phyloP scores from a whole-genome alignment of 1,284 basidiomycete species.

The Meripilus lineatus region DNA sequence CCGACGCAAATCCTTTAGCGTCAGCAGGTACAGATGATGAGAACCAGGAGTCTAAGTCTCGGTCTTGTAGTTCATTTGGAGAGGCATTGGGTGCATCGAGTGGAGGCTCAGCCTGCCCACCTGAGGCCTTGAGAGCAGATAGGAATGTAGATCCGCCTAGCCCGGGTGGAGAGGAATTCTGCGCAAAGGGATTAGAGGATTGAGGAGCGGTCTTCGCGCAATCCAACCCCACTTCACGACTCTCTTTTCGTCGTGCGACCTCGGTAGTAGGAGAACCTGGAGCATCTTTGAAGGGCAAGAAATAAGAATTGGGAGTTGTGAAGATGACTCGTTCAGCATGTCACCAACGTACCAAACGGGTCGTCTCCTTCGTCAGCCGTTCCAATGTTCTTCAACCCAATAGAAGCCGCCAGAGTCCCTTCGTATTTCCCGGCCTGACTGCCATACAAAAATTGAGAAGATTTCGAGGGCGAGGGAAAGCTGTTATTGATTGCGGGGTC shows the following conservation, averaged over 20 bases:
- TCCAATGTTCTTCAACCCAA: conserved; percentile 8
- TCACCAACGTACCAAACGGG: background rate
- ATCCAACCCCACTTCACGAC: background rate
- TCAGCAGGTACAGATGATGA: background rate
- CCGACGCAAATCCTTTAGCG: conserved; percentile 1
- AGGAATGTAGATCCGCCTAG: background rate
- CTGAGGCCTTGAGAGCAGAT: background rate
- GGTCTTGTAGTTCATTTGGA: background rate
- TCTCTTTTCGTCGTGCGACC: too few species aligned
- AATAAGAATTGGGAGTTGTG: background rate
- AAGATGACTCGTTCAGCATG: background rate
- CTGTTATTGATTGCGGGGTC: conserved; percentile 44
- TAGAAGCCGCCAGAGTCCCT: conserved; percentile 7
- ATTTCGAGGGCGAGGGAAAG: conserved; percentile 22
- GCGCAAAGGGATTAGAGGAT: background rate
- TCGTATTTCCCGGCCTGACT: conserved; percentile 8
- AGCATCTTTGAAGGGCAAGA: too few species aligned
- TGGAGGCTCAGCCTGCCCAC: too few species aligned
- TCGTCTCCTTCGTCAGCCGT: background rate
- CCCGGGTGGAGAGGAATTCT: background rate
- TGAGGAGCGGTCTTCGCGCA: background rate
- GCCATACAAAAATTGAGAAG: conserved; percentile 8
- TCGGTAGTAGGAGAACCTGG: too few species aligned
- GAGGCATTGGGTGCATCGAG: background rate
- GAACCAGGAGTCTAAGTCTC: background rate